Evolutionary conservation across 305 asterid species (phyloP).

Genomic region (Stenogyne calaminthoides): DNA sequence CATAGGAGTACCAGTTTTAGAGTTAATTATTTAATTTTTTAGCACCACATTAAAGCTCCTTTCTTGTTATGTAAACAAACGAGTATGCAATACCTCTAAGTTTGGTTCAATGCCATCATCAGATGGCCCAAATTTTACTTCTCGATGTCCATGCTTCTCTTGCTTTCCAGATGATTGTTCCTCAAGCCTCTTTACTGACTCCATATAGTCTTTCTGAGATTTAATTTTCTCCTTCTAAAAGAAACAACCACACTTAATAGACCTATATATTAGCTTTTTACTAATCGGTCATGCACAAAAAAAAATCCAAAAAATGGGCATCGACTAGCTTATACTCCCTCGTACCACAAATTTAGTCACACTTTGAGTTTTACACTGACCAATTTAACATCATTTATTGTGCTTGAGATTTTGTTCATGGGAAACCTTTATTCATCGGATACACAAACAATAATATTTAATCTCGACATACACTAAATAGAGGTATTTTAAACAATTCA

Average conservation of each 20-base stretch:
- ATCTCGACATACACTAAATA: too few species aligned
- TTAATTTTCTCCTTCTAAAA: constrained; percentile 62
- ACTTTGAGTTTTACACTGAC: too few species aligned
- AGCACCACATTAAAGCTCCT: constrained; percentile 6
- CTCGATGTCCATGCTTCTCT: constrained; percentile 46
- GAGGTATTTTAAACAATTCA: too few species aligned
- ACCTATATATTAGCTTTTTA: not conserved
- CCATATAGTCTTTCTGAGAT: constrained; percentile 56
- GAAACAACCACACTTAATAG: constrained; percentile 13
- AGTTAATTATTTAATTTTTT: not conserved
- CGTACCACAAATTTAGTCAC: too few species aligned
- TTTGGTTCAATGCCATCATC: constrained; percentile 33
- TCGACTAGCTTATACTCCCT: not conserved
- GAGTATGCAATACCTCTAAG: constrained; percentile 38
- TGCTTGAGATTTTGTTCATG: too few species aligned
- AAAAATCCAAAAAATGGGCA: not conserved
- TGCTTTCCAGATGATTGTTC: constrained; percentile 57
- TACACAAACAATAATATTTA: too few species aligned
- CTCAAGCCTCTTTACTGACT: constrained; percentile 63
- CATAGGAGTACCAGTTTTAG: not conserved
- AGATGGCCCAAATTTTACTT: constrained; percentile 34
- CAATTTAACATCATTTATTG: too few species aligned
- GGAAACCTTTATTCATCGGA: too few species aligned
- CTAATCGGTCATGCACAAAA: not conserved
- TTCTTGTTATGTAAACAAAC: constrained; percentile 4